Evolutionary conservation across 768 basidiomycete genomes (phyloP).

Genomic region (Paxillus rubicundulus): DNA sequence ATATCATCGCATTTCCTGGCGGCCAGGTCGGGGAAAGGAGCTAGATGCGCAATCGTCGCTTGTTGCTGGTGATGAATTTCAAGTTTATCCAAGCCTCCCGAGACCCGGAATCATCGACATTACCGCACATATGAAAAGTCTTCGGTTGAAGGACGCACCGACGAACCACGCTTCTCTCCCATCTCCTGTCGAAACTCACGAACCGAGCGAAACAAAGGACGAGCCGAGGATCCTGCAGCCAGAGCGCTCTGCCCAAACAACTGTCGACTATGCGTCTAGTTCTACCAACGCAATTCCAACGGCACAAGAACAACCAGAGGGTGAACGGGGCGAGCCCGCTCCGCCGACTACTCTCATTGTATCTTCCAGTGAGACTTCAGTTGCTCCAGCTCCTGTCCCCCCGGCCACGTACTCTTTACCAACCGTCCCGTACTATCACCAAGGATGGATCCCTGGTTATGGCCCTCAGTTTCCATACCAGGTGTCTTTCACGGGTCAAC

Average conservation of each 20-base stretch:
- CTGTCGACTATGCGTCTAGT: constrained; percentile 1
- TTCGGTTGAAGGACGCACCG: constrained; percentile 7
- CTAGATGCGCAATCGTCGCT: constrained; percentile 24
- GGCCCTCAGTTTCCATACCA: constrained; percentile 51
- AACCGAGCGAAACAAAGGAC: constrained; percentile 20
- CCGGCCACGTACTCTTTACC: constrained; percentile 38
- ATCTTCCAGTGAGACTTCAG: constrained; percentile 30
- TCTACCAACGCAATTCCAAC: constrained; percentile 4
- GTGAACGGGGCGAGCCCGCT: constrained; percentile 23
- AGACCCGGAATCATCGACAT: constrained; percentile 8
- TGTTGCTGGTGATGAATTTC: constrained; percentile 5
- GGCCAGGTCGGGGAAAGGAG: constrained; percentile 40
- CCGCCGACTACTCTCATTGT: constrained; percentile 3
- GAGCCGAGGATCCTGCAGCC: background rate
- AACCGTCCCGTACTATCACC: constrained; percentile 46
- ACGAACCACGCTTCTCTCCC: background rate
- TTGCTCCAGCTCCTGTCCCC: constrained; percentile 18
- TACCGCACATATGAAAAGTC: constrained; percentile 10
- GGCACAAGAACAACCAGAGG: constrained; percentile 19
- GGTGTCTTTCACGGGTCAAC: constrained; percentile 44
- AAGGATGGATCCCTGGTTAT: constrained; percentile 55
- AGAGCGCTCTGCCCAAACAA: background rate
- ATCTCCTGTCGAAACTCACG: constrained; percentile 7
- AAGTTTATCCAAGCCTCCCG: constrained; percentile 11
- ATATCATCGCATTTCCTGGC: constrained; percentile 41